phyloP scores from a whole-genome alignment of 2,329 filamentous ascomycete species.

The Epichloe bromicola region DNA sequence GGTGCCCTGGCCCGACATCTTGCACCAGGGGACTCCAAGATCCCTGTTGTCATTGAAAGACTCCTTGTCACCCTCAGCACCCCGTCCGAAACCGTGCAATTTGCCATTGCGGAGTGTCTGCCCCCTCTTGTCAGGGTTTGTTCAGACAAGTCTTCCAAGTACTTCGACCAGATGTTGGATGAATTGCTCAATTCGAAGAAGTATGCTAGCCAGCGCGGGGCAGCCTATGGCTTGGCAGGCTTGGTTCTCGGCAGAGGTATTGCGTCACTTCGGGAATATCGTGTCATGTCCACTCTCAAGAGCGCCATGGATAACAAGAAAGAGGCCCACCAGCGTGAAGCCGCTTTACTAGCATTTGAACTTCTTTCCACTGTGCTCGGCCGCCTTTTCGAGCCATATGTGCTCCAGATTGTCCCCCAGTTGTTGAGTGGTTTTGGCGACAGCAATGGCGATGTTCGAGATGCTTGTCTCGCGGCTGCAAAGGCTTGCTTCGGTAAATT shows the following conservation, averaged over 20 bases:
- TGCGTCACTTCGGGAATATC: constrained; percentile 65
- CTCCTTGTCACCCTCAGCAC: constrained; percentile 81
- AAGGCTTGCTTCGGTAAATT: constrained; percentile 89
- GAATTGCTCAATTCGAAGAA: constrained; percentile 77
- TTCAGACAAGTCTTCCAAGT: constrained; percentile 62
- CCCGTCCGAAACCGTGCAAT: constrained; percentile 92
- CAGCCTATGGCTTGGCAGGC: constrained; percentile 87
- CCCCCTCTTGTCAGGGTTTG: constrained; percentile 81
- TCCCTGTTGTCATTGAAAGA: constrained; percentile 77
- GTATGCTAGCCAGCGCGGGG: constrained; percentile 84
- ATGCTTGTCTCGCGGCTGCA: constrained; percentile 81
- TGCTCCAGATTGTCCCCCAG: constrained; percentile 89
- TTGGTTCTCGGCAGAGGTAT: constrained; percentile 84
- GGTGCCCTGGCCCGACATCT: constrained; percentile 86
- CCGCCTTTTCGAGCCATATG: constrained; percentile 86
- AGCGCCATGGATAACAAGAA: constrained; percentile 91
- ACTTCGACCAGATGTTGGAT: constrained; percentile 69
- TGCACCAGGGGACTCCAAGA: constrained; percentile 68
- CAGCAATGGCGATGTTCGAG: constrained; percentile 73
- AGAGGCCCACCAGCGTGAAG: constrained; percentile 76
- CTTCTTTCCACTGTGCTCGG: constrained; percentile 77
- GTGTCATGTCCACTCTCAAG: constrained; percentile 70
- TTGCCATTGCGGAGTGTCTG: constrained; percentile 86
- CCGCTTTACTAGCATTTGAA: constrained; percentile 81
- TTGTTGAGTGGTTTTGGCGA: constrained; percentile 84